These are phyloP conservation scores for Myrmaecium sp. DNA, from an alignment of 2,329 filamentous ascomycete genomes.

Conservation along the genomic window DNA sequence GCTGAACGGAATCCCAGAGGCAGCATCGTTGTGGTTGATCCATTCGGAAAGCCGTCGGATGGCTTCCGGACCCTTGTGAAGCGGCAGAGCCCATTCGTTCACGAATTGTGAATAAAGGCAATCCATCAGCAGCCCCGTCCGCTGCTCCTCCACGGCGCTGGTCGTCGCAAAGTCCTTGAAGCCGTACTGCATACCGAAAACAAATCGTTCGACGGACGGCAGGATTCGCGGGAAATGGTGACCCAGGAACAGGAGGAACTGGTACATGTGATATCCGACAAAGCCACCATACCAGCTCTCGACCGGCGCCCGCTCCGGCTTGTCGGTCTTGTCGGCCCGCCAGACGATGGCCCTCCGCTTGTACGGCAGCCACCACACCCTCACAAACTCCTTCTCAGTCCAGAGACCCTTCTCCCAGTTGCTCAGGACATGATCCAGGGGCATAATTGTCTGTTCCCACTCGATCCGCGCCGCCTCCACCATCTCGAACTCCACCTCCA, in stretches of 20 bases:
- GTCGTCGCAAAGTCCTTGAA: slow-evolving; percentile 55
- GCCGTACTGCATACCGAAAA: slow-evolving; percentile 95
- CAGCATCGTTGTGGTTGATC: slow-evolving; percentile 60
- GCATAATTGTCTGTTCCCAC: slow-evolving; percentile 68
- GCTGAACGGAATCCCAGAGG: slow-evolving; percentile 62
- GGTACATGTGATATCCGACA: slow-evolving; percentile 79
- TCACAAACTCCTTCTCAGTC: slow-evolving; percentile 72
- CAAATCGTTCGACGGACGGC: slow-evolving; percentile 86
- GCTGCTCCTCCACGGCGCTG: slow-evolving; percentile 63
- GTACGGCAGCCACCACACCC: slow-evolving; percentile 97
- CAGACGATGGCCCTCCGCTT: slow-evolving; percentile 76
- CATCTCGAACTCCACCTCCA: slow-evolving; percentile 72
- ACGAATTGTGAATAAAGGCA: slow-evolving; percentile 97
- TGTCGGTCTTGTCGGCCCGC: slow-evolving; percentile 64
- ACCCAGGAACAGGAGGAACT: slow-evolving; percentile 69
- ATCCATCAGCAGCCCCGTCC: slow-evolving; percentile 79
- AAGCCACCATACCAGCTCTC: slow-evolving; percentile 64
- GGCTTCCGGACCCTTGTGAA: slow-evolving; percentile 74
- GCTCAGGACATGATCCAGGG: slow-evolving; percentile 49
- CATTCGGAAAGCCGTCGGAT: slow-evolving; percentile 69
- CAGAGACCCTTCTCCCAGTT: slow-evolving; percentile 62
- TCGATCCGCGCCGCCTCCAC: slow-evolving; percentile 67
- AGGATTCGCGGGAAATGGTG: slow-evolving; percentile 64
- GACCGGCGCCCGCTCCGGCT: slow-evolving; percentile 40
- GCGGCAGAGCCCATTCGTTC: slow-evolving; percentile 91